Base-by-base conservation (phyloP, 2,329 filamentous ascomycete species). In the Colletotrichum melonis region DNA sequence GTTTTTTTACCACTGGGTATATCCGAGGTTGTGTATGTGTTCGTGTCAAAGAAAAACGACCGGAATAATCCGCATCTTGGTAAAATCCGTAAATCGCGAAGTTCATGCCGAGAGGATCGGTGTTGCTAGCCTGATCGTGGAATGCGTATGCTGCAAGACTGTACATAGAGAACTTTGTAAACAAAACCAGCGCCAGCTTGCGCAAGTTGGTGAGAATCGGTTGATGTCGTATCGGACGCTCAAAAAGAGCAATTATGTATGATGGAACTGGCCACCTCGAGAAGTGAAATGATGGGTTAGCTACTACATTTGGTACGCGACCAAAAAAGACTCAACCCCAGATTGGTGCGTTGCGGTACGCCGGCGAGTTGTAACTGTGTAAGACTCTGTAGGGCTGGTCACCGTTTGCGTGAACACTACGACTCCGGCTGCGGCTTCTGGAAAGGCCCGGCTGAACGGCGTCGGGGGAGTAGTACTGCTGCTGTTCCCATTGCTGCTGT, bases 311-410 rank as follows among this genome's bases (percentile, higher is more conserved):
- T 6, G 60, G 42, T 54, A n/a, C 6, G 42, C 49, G 12, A 11
- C 24, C 11, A 35, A 14, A 16, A 32, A 16, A 7, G 12, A 16
- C 54, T 81, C 75, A 89, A n/a, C 87, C 85, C 88, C 88, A 90
- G n/a, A 90, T 89, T 0, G 88, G 88, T 3, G 82, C 85, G 46
- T 87, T 84, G 32, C 84, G 84, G 76, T 91, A 90, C 6, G 88
- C 87, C 5, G 88, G 88, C 4, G 88, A 89, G 77, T 90, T 89
- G 76, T 90, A 90, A 79, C 88, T 90, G 79, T 90, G 89, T 9
- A 90, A 80, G 12, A 90, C 82, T 1, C 88, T 86, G 73, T 87
- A 90, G 9, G 86, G 87, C 14, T 80, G 78, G 35, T 80, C 76
- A 60, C 76, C 76, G 30, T 66, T 56, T 16, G 62, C 63, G 49